Evolutionary conservation across 129 eudicot species (phyloP).

Genomic region (Centrapalus pauciflorus): DNA sequence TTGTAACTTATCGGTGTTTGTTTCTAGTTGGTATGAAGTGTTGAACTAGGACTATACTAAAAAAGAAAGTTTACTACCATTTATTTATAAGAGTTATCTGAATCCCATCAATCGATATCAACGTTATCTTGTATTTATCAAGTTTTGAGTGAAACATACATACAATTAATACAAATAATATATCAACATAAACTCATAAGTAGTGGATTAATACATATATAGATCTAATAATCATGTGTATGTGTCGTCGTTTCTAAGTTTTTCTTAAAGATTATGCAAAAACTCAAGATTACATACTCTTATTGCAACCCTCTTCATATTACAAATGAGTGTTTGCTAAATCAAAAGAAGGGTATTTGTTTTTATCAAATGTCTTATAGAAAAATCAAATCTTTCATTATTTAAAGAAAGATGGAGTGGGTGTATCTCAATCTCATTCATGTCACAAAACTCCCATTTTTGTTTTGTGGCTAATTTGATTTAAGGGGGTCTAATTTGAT

Average conservation of each 20-base stretch:
- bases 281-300: neutral
- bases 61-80: neutral
- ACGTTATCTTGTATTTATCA: neutral
- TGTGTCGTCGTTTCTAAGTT: neutral
- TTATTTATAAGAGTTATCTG: neutral
- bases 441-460: slow-evolving; percentile 9
- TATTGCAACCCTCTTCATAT: neutral
- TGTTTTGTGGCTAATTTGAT: slow-evolving; percentile 24
- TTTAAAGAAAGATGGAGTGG: slow-evolving; percentile 15
- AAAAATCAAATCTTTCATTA: neutral
- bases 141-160: slow-evolving; percentile 3
- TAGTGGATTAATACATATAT: neutral
- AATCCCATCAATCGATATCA: slow-evolving; percentile 2
- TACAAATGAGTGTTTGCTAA: neutral
- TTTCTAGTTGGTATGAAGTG: slow-evolving; percentile 25
- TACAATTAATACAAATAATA: neutral
- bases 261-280: neutral
- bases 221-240: neutral
- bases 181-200: neutral
- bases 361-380: slow-evolving; percentile 3
- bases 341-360: neutral
- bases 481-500: neutral
- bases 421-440: slow-evolving; percentile 9
- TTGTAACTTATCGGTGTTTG: slow-evolving; percentile 17
- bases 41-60: slow-evolving; percentile 12